Conservation (phyloP, 1,284 basidiomycete species). For the Limonomyces culmigenus region DNA sequence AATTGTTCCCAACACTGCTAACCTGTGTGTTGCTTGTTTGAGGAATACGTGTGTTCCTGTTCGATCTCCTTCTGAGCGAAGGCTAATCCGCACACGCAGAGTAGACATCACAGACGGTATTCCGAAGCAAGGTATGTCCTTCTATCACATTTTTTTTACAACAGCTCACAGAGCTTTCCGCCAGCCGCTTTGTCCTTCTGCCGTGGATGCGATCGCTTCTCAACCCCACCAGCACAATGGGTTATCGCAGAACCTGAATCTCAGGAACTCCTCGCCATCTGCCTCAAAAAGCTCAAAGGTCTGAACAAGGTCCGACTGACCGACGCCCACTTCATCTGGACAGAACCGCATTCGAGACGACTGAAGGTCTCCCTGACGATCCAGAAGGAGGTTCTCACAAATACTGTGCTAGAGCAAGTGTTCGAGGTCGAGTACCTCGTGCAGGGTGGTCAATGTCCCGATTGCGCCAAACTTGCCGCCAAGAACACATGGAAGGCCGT, state of each 20-base stretch:
- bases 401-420: slow-evolving; percentile 92
- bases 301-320: slow-evolving; percentile 90
- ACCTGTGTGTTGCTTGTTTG: slow-evolving; percentile 86
- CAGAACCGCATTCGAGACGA: slow-evolving; percentile 93
- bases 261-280: slow-evolving; percentile 80
- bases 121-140: slow-evolving; percentile 75
- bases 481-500: slow-evolving; percentile 98
- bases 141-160: not conserved
- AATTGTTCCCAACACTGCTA: slow-evolving; percentile 91
- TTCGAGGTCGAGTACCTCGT: slow-evolving; percentile 96
- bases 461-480: slow-evolving; percentile 85
- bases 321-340: slow-evolving; percentile 98
- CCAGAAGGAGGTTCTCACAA: slow-evolving; percentile 93
- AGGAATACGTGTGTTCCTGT: slow-evolving; percentile 53
- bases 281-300: slow-evolving; percentile 88
- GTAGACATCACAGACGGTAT: slow-evolving; percentile 98
- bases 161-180: not conserved
- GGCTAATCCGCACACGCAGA: slow-evolving; percentile 19
- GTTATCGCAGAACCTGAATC: slow-evolving; percentile 80
- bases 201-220: slow-evolving; percentile 90
- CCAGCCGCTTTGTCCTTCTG: slow-evolving; percentile 84
- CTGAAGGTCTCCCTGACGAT: slow-evolving; percentile 90
- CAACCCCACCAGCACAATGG: slow-evolving; percentile 87
- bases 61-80: slow-evolving; percentile 2
- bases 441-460: slow-evolving; percentile 90